These are phyloP conservation scores for Mycothermus thermophilus DNA, from an alignment of 495 filamentous ascomycete species.

Conservation along the genomic window DNA sequence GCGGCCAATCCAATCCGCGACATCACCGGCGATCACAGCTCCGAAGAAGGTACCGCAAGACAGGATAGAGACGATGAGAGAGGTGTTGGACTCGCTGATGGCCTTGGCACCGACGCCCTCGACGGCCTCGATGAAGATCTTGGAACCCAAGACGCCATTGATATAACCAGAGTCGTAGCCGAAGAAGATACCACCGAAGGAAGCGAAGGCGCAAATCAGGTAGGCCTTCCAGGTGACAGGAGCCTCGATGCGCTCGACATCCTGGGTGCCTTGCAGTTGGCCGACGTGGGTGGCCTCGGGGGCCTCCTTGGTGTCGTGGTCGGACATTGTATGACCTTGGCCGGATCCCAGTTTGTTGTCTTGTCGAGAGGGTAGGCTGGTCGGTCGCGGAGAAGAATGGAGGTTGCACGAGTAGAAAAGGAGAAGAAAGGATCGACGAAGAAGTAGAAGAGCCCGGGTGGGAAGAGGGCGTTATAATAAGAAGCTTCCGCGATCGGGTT, in stretches of 20 bases:
- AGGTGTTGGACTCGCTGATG: conserved; percentile 30
- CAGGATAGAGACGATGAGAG: conserved; percentile 59
- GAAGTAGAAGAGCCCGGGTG: too few species aligned
- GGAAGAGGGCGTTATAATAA: too few species aligned
- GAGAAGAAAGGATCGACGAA: too few species aligned
- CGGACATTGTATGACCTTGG: conserved; percentile 10
- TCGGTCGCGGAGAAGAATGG: background rate
- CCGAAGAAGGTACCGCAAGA: conserved; percentile 68
- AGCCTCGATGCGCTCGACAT: conserved; percentile 44
- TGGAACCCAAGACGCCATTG: conserved; percentile 43
- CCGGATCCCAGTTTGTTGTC: too few species aligned
- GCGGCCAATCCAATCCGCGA: conserved; percentile 56
- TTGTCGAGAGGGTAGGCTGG: background rate
- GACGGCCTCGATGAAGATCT: conserved; percentile 35
- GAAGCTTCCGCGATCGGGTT: too few species aligned
- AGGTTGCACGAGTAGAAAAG: too few species aligned
- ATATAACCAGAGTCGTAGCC: conserved; percentile 55
- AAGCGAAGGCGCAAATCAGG: conserved; percentile 54
- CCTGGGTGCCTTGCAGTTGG: conserved; percentile 15
- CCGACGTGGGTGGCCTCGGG: conserved; percentile 6
- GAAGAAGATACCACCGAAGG: conserved; percentile 57
- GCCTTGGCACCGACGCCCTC: conserved; percentile 16
- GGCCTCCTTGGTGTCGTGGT: conserved; percentile 12
- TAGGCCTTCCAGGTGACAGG: conserved; percentile 54
- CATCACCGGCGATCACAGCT: conserved; percentile 52